These are phyloP conservation scores for Peronosclerospora sorghi DNA, from an alignment of 352 stramenopile genomes.

Conservation along the genomic window DNA sequence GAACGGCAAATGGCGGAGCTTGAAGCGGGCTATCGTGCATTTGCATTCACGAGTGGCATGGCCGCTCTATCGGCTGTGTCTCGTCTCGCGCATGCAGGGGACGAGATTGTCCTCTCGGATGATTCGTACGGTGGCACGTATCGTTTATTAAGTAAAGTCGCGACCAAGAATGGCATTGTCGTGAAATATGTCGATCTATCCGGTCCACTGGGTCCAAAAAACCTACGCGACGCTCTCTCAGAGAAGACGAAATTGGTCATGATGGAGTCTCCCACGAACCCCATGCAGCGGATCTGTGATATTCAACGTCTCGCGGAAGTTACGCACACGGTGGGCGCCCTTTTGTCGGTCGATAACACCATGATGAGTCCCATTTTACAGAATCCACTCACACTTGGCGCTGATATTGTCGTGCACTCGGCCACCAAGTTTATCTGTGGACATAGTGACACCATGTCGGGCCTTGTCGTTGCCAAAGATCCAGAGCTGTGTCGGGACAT, in stretches of 20 bases:
- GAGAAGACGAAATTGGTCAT: slow-evolving; percentile 90
- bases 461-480: slow-evolving; percentile 85
- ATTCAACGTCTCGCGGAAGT: slow-evolving; percentile 76
- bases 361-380: slow-evolving; percentile 94
- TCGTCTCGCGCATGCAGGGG: slow-evolving; percentile 81
- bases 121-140: slow-evolving; percentile 96
- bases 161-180: slow-evolving; percentile 66
- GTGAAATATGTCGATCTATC: slow-evolving; percentile 84
- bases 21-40: slow-evolving; percentile 57
- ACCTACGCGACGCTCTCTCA: slow-evolving; percentile 39
- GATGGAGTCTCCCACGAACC: slow-evolving; percentile 96
- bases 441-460: slow-evolving; percentile 94
- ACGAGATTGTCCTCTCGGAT: slow-evolving; percentile 89
- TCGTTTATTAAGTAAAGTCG: slow-evolving; percentile 83
- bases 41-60: slow-evolving; percentile 93
- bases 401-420: slow-evolving; percentile 94
- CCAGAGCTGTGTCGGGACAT: slow-evolving; percentile 66
- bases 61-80: slow-evolving; percentile 89
- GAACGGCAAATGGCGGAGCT: slow-evolving; percentile 87
- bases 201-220: slow-evolving; percentile 47
- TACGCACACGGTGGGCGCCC: slow-evolving; percentile 64
- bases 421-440: slow-evolving; percentile 97
- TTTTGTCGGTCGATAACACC: slow-evolving; percentile 93
- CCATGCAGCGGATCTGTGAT: slow-evolving; percentile 91
- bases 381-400: slow-evolving; percentile 88